Evolutionary conservation across 805 yeast species (phyloP).

Genomic region (Maudiozyma pseudohumilis): DNA sequence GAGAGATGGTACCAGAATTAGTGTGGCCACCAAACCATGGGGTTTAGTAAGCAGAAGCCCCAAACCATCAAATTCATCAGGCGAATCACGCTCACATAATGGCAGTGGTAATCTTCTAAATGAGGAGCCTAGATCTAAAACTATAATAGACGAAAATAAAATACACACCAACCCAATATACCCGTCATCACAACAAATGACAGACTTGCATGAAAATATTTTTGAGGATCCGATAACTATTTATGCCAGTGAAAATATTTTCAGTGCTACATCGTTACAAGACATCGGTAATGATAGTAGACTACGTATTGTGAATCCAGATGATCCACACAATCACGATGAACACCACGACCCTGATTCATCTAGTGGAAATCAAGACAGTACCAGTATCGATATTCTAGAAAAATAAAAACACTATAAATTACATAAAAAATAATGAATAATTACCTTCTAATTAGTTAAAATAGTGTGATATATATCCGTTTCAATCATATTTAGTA

Average conservation of each 20-base stretch:
- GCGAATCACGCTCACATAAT: not conserved
- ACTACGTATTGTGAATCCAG: slow-evolving; percentile 44
- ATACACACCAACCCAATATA: not conserved
- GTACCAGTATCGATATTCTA: slow-evolving; percentile 24
- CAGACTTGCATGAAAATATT: not conserved
- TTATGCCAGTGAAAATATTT: slow-evolving; percentile 36
- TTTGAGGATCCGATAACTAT: slow-evolving; percentile 22
- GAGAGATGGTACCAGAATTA: slow-evolving; percentile 4
- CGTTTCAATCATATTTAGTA: no score
- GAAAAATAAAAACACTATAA: not conserved
- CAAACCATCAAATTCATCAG: not conserved
- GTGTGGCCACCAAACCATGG: slow-evolving; percentile 10
- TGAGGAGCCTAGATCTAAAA: slow-evolving; percentile 1
- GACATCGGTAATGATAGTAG: slow-evolving; percentile 33
- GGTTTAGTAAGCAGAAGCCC: slow-evolving; percentile 3
- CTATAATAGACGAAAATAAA: not conserved
- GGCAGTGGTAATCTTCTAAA: not conserved
- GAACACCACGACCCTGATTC: slow-evolving; percentile 37
- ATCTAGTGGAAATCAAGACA: slow-evolving; percentile 77
- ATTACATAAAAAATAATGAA: not conserved
- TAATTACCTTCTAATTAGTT: not conserved
- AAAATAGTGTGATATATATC: no score
- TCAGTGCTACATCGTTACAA: slow-evolving; percentile 47
- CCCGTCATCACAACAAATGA: no score
- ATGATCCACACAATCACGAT: slow-evolving; percentile 38